A percentile compares a stretch with the other conserved stretches of the same genome.
Conservation (phyloP, 441 rosid species). For the Corymbia calophylla region DNA sequence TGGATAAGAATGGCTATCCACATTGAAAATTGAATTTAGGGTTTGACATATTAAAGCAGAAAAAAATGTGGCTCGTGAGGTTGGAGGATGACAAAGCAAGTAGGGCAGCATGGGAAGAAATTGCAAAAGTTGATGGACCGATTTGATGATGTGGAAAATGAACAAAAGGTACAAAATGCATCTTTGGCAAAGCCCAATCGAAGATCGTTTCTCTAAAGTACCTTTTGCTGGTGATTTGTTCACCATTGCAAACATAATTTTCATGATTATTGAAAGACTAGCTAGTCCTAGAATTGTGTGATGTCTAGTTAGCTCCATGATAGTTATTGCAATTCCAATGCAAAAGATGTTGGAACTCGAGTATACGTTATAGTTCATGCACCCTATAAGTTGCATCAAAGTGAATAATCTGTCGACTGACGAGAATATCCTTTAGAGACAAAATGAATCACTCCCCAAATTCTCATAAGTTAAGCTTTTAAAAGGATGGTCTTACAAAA, state of each 20-base stretch:
- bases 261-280: background rate
- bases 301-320: background rate
- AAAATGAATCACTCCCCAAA: background rate
- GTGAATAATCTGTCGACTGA: background rate
- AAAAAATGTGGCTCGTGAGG: background rate
- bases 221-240: background rate
- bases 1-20: background rate
- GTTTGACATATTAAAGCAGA: background rate
- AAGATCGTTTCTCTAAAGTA: background rate
- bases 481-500: background rate
- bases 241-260: background rate
- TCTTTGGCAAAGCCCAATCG: background rate
- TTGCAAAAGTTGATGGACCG: background rate
- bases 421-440: background rate
- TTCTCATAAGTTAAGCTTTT: background rate
- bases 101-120: background rate
- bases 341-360: background rate
- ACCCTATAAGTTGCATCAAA: background rate
- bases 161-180: background rate
- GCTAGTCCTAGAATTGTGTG: background rate
- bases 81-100: background rate
- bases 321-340: background rate
- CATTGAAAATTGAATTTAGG: background rate
- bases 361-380: background rate
- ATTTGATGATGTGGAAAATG: background rate